These are phyloP conservation scores for Pouteria campechiana DNA, from an alignment of 179 eudicot genomes.

Conservation along the genomic window DNA sequence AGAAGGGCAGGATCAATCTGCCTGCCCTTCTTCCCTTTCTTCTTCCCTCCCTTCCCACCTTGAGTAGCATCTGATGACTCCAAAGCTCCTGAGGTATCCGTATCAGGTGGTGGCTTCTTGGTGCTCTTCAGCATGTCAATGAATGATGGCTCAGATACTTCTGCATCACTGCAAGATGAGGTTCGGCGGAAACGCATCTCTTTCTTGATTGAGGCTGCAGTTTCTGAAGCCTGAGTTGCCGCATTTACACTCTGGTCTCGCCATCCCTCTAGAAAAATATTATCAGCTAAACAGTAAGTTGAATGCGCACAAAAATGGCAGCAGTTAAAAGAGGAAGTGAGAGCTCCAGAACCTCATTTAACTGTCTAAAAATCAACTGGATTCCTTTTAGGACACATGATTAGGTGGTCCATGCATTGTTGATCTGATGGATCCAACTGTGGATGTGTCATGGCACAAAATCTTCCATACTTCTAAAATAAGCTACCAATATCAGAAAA, in stretches of 20 bases:
- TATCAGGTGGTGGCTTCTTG: conserved; percentile 44
- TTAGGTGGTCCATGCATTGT: too few species aligned
- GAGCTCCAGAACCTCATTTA: too few species aligned
- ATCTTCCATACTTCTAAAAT: too few species aligned
- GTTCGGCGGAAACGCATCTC: conserved; percentile 61
- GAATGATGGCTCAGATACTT: conserved; percentile 66
- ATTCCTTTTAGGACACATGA: too few species aligned
- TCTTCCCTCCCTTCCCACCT: conserved; percentile 57
- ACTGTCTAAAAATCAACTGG: too few species aligned
- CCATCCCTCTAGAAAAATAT: conserved; percentile 22
- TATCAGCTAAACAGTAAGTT: neutral
- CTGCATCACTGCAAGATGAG: conserved; percentile 70
- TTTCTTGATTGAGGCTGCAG: conserved; percentile 25
- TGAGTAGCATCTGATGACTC: conserved; percentile 49
- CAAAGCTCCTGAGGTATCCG: conserved; percentile 9
- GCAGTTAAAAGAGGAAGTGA: neutral
- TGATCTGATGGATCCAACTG: too few species aligned
- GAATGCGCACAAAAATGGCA: neutral
- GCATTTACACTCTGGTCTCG: conserved; percentile 27
- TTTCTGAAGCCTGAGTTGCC: conserved; percentile 21
- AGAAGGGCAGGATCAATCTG: conserved; percentile 94
- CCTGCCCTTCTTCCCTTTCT: conserved; percentile 90
- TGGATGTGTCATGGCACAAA: too few species aligned
- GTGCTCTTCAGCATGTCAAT: conserved; percentile 86
- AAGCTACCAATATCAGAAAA: too few species aligned